Conservation (phyloP, 164 flowering plant species). For the Macadamia integrifolia region DNA sequence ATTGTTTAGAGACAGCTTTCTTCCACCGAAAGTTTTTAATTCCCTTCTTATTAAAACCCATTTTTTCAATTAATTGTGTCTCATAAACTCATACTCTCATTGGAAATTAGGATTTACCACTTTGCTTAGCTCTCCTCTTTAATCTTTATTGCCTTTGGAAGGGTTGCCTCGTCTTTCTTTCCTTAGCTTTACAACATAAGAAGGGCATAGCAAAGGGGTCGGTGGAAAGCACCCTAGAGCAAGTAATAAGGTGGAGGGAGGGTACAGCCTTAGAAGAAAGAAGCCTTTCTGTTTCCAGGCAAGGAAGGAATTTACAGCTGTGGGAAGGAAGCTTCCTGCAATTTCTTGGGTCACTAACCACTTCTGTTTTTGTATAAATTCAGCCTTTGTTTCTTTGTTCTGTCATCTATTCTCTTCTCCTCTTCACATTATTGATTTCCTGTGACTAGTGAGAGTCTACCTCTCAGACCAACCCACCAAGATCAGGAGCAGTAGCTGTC, state of each 20-base stretch:
- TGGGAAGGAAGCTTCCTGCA: slow-evolving; percentile 8
- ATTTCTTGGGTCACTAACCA: slow-evolving; percentile 6
- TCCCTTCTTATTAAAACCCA: background rate
- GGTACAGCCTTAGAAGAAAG: background rate
- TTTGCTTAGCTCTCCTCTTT: background rate
- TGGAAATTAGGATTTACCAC: slow-evolving; percentile 1
- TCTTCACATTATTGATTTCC: background rate
- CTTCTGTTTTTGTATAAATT: slow-evolving; percentile 3
- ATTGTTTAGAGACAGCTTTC: too few relatives aligned
- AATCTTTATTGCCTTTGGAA: background rate
- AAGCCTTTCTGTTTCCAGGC: slow-evolving; percentile 3
- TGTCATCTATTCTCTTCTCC: background rate
- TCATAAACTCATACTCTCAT: background rate
- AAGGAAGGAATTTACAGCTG: background rate
- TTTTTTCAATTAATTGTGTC: background rate
- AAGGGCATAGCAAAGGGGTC: slow-evolving; percentile 8
- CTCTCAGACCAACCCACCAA: background rate
- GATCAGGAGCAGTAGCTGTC: background rate
- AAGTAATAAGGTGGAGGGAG: slow-evolving; percentile 10
- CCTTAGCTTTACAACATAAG: slow-evolving; percentile 16
- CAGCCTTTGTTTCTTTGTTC: background rate
- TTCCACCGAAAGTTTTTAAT: background rate
- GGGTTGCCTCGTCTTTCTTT: slow-evolving; percentile 21
- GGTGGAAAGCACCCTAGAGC: slow-evolving; percentile 13
- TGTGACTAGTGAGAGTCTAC: background rate